Conservation (phyloP, 805 yeast genomes). For the Hanseniaspora mollemarum region DNA sequence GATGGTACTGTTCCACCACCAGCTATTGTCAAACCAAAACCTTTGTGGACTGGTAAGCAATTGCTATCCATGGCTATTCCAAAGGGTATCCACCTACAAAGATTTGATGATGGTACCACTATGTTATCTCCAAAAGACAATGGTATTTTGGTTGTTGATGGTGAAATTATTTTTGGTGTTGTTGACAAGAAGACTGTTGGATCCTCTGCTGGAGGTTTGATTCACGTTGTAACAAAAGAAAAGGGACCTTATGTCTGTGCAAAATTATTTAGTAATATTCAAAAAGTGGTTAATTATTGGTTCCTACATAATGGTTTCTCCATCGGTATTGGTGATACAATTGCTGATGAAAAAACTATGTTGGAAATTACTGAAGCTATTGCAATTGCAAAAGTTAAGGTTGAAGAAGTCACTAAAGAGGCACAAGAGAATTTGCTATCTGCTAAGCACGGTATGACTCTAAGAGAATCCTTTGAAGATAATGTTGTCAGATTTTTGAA, state of each 20-base stretch:
- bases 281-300: slow-evolving; percentile 94
- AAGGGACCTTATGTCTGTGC: slow-evolving; percentile 90
- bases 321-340: slow-evolving; percentile 98
- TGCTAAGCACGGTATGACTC: slow-evolving; percentile 99
- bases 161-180: slow-evolving; percentile 94
- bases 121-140: slow-evolving; percentile 76
- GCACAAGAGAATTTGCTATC: slow-evolving; percentile 82
- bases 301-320: slow-evolving; percentile 92
- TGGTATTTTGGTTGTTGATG: slow-evolving; percentile 92
- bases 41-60: slow-evolving; percentile 97
- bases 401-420: slow-evolving; percentile 81
- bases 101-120: slow-evolving; percentile 84
- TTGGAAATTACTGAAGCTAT: slow-evolving; percentile 84
- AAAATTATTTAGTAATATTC: slow-evolving; percentile 78
- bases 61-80: slow-evolving; percentile 87
- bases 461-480: slow-evolving; percentile 96
- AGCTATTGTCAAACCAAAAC: slow-evolving; percentile 85
- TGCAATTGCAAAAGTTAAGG: slow-evolving; percentile 84
- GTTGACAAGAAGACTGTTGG: slow-evolving; percentile 98
- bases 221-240: slow-evolving; percentile 94
- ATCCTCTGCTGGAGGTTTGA: slow-evolving; percentile 94
- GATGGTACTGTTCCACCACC: slow-evolving; percentile 97
- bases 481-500: slow-evolving; percentile 88
- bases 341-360: slow-evolving; percentile 96
- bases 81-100: slow-evolving; percentile 84